Evolutionary conservation across 257 asterid species (phyloP), one percentile per base, ranked within the genome.

Genomic region (Orobanche coerulescens): DNA sequence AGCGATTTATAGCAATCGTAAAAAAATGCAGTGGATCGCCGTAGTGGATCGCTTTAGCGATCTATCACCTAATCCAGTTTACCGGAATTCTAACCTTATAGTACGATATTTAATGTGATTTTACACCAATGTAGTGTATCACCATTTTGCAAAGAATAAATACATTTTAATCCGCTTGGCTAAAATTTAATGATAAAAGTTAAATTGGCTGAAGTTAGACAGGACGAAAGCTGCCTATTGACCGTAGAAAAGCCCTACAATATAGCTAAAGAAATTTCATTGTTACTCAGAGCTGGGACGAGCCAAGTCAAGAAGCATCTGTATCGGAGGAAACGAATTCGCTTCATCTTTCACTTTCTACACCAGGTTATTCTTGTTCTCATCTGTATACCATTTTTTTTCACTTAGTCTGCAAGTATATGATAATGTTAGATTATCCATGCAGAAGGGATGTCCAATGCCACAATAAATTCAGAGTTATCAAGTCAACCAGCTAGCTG

Each of bases 261-360:
- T 43, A 50, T 64, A 15, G 11, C 23, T 51, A 0, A 4, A 51
- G 10, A 33, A 15, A 0, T 55, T 49, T 23, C 14, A 20, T 23
- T 12, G 4, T 26, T 11, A 19, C 14, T 52, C 79, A 88, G 96
- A 76, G 82, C 73, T 73, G 83, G 71, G 90, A 82, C 23, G 92
- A 81, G 25, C 77, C 78, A 24, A 64, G 43, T 62, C 81, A 68
- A 68, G 85, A 77, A 87, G 65, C 70, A 9, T 18, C 83, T 9
- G 65, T 36, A 68, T 30, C 47, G 6, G 75, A 56, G 20, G 82
- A 61, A 12, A 50, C 14, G 19, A 54, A 64, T 64, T 11, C 75
- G 23, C 56, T 43, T 48, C 60, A 75, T 46, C 66, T 65, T 58
- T 55, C 69, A 60, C 53, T 65, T 66, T 37, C 52, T 63, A 36